These are phyloP conservation scores for Candida dajiaensis DNA, from an alignment of 805 yeast genomes.

Conservation along the genomic window DNA sequence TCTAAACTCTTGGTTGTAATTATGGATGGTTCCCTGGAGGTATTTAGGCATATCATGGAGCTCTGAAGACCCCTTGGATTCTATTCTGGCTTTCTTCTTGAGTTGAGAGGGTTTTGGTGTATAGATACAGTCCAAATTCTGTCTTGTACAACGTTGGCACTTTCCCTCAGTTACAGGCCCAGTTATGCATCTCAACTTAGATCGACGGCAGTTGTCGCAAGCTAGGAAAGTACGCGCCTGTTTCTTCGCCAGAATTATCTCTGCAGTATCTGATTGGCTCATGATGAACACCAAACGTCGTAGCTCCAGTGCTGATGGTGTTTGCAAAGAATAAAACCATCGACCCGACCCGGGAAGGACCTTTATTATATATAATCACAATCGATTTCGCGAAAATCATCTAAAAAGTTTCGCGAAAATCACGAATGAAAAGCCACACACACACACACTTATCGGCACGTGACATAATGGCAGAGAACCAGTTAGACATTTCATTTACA, in stretches of 20 bases:
- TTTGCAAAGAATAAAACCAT: neutral
- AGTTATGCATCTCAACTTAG: conserved; percentile 9
- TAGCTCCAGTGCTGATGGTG: too few species aligned
- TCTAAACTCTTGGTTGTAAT: conserved; percentile 6
- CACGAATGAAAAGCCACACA: neutral
- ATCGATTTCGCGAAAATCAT: neutral
- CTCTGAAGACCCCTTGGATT: neutral
- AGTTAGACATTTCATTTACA: too few species aligned
- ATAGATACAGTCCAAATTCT: conserved; percentile 6
- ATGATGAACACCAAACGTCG: neutral
- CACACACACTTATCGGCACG: neutral
- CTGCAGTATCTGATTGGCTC: neutral
- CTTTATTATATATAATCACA: too few species aligned
- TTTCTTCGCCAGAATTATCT: neutral
- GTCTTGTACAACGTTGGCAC: conserved; percentile 9
- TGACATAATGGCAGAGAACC: neutral
- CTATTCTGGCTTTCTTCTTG: conserved; percentile 3
- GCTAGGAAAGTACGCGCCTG: conserved; percentile 10
- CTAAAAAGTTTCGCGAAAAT: neutral
- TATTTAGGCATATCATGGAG: neutral
- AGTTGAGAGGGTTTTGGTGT: conserved; percentile 13
- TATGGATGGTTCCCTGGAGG: conserved; percentile 8
- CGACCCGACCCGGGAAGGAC: neutral
- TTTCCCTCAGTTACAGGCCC: conserved; percentile 2
- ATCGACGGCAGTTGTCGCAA: conserved; percentile 13